Base-by-base conservation (phyloP, 805 yeast genomes). In the Tetrapisispora nanseiensis region DNA sequence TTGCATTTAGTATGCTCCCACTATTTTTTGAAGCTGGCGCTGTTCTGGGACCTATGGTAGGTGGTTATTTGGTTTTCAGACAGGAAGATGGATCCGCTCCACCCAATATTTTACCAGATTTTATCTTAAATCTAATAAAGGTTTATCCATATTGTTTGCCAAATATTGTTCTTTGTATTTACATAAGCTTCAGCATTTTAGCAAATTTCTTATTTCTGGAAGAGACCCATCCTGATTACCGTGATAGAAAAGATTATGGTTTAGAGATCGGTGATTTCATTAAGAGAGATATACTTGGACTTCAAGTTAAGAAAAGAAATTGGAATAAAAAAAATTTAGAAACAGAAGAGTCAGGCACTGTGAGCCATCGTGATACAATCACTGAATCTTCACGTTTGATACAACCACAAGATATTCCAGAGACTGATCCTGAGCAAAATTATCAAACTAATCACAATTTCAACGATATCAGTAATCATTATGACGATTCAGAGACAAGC, bases 1-100 rank as follows among this genome's bases (percentile, higher is more conserved):
- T 76, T 8, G 83, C 83, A 1, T 77, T 79, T 51, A 69, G 78
- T 33, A 72, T 76, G 3, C 65, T 79, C 59, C 84, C 86, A 0
- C 56, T 79, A 29, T 59, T 79, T 12, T 80, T 76, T 71, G 78
- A 78, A 52, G 49, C 77, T 18, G 86, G 85, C 5, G 62, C 74
- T 22, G 70, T 78, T 12, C 52, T 79, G 12, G 86, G 86, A 1
- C 83, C 84, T 1, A 60, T 76, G 54, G 65, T 78, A 26, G 82
- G 79, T 22, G 74, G 75, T 24, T 67, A 61, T 41, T 61, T 78
- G 35, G 76, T 80, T 11, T 62, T 68, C 31, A 76, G 79, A 6
- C 58, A 55, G 22, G 59, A 58, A 8, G 49, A 47, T 21, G 57
- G 54, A 21, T 59, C 65, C 1, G 39, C 39, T 4, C 47, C 55